These are phyloP conservation scores for Priceomyces melissophilus DNA, from an alignment of 805 yeast genomes.

Conservation along the genomic window DNA sequence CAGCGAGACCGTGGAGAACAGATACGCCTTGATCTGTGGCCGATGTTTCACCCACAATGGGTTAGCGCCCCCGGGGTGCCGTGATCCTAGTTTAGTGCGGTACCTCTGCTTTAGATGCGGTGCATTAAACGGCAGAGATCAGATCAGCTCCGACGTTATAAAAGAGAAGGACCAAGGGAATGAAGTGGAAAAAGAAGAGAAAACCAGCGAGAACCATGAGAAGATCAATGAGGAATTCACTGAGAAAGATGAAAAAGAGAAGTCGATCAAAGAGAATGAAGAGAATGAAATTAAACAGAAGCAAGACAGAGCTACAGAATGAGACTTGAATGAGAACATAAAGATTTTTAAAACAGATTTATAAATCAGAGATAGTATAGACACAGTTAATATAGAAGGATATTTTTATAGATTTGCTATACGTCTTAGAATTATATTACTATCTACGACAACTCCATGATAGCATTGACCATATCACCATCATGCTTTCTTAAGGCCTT, in stretches of 20 bases:
- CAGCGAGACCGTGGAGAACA: conserved; percentile 56
- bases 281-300: too few species aligned
- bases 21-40: conserved; percentile 71
- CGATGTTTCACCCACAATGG: conserved; percentile 75
- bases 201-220: not conserved
- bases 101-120: conserved; percentile 72
- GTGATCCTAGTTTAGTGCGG: conserved; percentile 44
- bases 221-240: too few species aligned
- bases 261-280: not conserved
- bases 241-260: too few species aligned
- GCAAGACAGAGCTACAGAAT: too few species aligned
- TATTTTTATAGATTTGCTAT: too few species aligned
- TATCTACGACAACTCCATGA: conserved; percentile 66
- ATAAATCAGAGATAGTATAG: too few species aligned
- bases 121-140: conserved; percentile 25
- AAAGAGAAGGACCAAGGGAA: conserved; percentile 1
- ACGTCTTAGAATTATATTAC: not conserved
- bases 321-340: too few species aligned
- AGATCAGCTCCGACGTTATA: conserved; percentile 3
- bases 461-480: conserved; percentile 94
- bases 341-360: too few species aligned
- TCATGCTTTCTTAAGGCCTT: conserved; percentile 85
- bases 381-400: too few species aligned
- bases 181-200: conserved; percentile 1
- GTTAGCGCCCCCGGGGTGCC: conserved; percentile 67